A percentile compares a stretch with the other conserved stretches of the same genome.
Evolutionary conservation across 208 protist species (phyloP).

Genomic region (Acanthamoeba triangularis): DNA sequence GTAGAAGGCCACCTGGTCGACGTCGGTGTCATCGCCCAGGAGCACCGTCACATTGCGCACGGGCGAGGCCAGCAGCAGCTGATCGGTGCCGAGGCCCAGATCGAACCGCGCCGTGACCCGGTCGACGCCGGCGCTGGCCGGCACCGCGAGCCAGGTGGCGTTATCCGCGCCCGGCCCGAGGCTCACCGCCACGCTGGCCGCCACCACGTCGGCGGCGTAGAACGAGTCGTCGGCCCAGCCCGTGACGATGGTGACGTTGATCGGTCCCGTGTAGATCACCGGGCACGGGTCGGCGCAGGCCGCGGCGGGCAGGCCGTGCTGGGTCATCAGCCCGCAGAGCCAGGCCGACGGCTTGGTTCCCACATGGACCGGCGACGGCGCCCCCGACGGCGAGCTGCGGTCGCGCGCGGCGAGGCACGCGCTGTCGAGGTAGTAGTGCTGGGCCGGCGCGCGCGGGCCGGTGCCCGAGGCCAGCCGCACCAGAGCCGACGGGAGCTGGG

Average conservation of each 20-base stretch:
- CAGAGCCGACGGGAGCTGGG: not conserved
- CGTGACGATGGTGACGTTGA: constrained; percentile 62
- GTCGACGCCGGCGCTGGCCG: not conserved
- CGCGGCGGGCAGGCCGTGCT: not conserved
- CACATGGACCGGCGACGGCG: not conserved
- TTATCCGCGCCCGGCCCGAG: constrained; percentile 54
- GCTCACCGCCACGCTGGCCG: not conserved
- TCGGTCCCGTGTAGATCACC: constrained; percentile 28
- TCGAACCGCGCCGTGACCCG: constrained; percentile 19
- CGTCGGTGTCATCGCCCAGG: constrained; percentile 67
- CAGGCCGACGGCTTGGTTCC: not conserved
- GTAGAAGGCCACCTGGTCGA: constrained; percentile 25
- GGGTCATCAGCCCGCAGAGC: constrained; percentile 23
- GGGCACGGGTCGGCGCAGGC: constrained; percentile 20
- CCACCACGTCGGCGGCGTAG: not conserved
- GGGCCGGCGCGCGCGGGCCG: not conserved
- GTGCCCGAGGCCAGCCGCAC: constrained; percentile 26
- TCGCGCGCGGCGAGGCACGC: constrained; percentile 33
- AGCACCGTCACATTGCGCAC: not conserved
- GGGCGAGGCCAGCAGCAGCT: constrained; percentile 15
- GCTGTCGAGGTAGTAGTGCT: constrained; percentile 68
- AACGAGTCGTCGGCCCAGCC: constrained; percentile 65
- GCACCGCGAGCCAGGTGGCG: constrained; percentile 27
- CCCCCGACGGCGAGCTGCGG: not conserved
- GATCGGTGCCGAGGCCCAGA: not conserved